Percentiles rank a stretch among this genome's conserved stretches.
Evolutionary conservation across 2,329 filamentous ascomycete genomes (phyloP).

Genomic region (Trichoderma simmonsii): DNA sequence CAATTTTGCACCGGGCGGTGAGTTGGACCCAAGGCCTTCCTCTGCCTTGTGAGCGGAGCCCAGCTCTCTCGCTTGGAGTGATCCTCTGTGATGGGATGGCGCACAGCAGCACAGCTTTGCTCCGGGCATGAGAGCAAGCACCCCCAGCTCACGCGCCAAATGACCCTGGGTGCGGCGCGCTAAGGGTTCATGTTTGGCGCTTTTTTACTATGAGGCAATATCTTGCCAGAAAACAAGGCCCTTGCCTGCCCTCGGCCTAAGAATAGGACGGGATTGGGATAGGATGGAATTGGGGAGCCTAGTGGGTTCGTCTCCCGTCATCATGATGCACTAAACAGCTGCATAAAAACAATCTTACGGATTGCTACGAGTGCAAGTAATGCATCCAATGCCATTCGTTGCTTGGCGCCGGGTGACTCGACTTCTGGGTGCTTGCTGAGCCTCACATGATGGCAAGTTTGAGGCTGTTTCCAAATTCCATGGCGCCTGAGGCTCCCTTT

Average conservation of each 20-base stretch:
- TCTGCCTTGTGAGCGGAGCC: constrained; percentile 17
- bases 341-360: neutral
- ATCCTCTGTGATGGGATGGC: constrained; percentile 14
- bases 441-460: neutral
- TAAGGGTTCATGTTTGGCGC: constrained; percentile 3
- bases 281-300: neutral
- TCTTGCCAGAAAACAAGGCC: neutral
- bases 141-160: constrained; percentile 14
- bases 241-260: neutral
- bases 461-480: neutral
- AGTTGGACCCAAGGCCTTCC: neutral
- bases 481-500: neutral
- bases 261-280: neutral
- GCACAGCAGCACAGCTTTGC: constrained; percentile 7
- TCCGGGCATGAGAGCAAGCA: neutral
- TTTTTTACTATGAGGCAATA: constrained; percentile 17
- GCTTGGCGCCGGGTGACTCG: constrained; percentile 5
- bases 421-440: neutral
- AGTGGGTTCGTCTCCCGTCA: constrained; percentile 11
- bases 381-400: neutral
- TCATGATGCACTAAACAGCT: constrained; percentile 1
- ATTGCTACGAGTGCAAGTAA: neutral
- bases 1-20: constrained; percentile 6
- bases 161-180: constrained; percentile 3
- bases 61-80: neutral